phyloP scores from a whole-genome alignment of 345 rosid genomes.

The Eucalyptus polyanthemos region DNA sequence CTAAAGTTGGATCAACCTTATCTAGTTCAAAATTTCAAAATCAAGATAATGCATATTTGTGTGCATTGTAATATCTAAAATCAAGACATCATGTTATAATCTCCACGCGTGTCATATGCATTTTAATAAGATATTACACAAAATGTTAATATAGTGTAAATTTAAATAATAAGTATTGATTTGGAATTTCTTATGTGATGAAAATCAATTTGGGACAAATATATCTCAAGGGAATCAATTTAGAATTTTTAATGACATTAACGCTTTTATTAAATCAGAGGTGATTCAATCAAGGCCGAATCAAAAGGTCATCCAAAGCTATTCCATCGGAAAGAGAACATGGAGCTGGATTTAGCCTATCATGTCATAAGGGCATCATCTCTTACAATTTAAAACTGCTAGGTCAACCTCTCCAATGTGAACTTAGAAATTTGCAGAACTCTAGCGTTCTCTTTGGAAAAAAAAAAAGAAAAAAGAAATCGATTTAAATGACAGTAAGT shows the following conservation, averaged over 20 bases:
- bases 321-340: neutral
- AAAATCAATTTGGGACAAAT: neutral
- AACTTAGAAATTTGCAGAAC: neutral
- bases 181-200: neutral
- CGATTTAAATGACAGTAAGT: neutral
- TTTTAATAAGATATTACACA: neutral
- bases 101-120: fast-evolving
- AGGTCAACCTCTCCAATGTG: neutral
- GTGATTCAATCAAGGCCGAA: neutral
- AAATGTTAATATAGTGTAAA: fast-evolving
- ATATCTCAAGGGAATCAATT: fast-evolving
- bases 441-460: neutral
- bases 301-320: neutral
- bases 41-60: neutral
- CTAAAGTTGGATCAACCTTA: neutral
- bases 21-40: neutral
- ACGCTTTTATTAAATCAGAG: neutral
- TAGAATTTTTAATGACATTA: neutral
- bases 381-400: neutral
- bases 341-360: neutral
- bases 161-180: neutral
- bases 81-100: neutral
- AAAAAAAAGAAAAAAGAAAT: neutral
- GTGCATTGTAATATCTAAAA: neutral
- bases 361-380: neutral